Evolutionary conservation across 2,329 filamentous ascomycete species (phyloP), one percentile per base, ranked within the genome.

Genomic region (Leptographium galeiforme): DNA sequence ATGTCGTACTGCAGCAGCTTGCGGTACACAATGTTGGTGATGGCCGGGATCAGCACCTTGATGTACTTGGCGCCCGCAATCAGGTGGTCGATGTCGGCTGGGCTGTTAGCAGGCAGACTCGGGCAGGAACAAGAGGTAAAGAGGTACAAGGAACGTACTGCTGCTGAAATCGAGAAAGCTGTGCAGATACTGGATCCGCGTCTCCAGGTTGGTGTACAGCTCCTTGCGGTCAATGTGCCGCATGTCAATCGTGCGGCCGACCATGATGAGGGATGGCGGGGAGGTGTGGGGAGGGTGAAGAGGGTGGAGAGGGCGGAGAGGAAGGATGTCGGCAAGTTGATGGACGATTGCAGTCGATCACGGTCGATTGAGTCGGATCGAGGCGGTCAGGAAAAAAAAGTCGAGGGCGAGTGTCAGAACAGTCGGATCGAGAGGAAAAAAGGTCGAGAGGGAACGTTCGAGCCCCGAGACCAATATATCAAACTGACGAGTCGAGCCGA

Each of bases 21-120:
- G 63, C 82, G 82, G 72, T 91, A 93, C 38, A 91, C 85, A 56
- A 89, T 86, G 67, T 90, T 89, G 62, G 91, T 86, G 25, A 93
- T 78, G 47, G 86, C 83, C 1, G 88, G 88, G 58, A 91, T 89
- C 36, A 91, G 77, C n/a, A 83, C 80, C 62, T 85, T 85, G 70
- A 89, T 84, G 68, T 89, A 89, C 66, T 88, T 88, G 55, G 79
- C 73, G 57, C 85, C 85, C 3, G 74, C 72, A 14, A 78, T 73
- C 40, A 90, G 75, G 41, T 85, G 84, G 59, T 85, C 82, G 54
- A 88, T 81, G 62, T 89, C 85, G 57, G 76, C 85, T 87, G 19
- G 18, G 5, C 10, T 12, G n/a, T 30, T 8, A 25, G 34, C 6
- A 32, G 18, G 25, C n/a, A 25, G 18, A 2, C 8, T 18, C 11